Conservation (phyloP, 768 basidiomycete genomes). For the Boletus speciosus region DNA sequence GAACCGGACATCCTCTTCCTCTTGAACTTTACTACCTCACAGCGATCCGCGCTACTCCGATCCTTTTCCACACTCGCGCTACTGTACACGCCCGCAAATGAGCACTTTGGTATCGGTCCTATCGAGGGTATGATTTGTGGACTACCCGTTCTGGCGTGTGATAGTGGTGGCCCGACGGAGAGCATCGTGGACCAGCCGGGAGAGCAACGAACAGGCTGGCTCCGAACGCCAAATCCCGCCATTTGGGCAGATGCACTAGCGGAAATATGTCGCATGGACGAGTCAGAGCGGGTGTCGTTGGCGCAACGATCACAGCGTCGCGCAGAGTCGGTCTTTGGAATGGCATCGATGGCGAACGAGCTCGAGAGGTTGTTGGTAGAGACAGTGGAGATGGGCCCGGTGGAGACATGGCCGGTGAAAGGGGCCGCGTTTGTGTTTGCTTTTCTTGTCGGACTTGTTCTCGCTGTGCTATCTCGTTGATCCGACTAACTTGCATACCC, state of each 20-base stretch:
- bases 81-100: slow-evolving; percentile 91
- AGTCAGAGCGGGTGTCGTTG: slow-evolving; percentile 34
- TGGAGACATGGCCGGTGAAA: slow-evolving; percentile 22
- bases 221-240: slow-evolving; percentile 56
- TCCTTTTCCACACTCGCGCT: slow-evolving; percentile 65
- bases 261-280: slow-evolving; percentile 45
- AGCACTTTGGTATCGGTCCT: slow-evolving; percentile 97
- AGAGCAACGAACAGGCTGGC: slow-evolving; percentile 69
- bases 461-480: slow-evolving; percentile 18
- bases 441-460: slow-evolving; percentile 25
- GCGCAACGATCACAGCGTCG: slow-evolving; percentile 54
- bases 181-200: slow-evolving; percentile 52
- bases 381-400: slow-evolving; percentile 54
- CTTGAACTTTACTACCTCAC: slow-evolving; percentile 84
- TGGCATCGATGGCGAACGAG: slow-evolving; percentile 66
- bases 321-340: slow-evolving; percentile 65
- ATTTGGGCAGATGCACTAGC: slow-evolving; percentile 69
- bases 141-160: slow-evolving; percentile 82
- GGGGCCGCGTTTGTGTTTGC: slow-evolving; percentile 16
- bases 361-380: slow-evolving; percentile 54
- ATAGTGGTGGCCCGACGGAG: slow-evolving; percentile 89
- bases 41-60: slow-evolving; percentile 78
- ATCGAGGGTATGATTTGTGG: slow-evolving; percentile 94
- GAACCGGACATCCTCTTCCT: slow-evolving; percentile 75
- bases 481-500: neutral